phyloP scores from a whole-genome alignment of 192 early-diverging fungal species.

The Backusella parvicylindrica region DNA sequence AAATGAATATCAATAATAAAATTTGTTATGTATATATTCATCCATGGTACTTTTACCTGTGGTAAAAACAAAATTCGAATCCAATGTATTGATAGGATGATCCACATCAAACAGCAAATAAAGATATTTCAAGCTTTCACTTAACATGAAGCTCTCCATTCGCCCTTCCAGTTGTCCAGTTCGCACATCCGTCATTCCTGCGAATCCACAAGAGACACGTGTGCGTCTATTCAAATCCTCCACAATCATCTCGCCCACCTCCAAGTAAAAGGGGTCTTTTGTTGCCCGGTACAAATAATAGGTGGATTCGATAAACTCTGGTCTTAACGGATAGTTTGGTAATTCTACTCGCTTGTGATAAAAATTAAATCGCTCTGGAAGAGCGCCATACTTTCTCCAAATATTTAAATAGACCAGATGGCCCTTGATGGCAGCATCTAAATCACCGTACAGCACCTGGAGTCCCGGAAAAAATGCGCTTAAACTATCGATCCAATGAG shows the following conservation, averaged over 20 bases:
- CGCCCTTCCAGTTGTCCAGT: conserved; percentile 68
- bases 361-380: conserved; percentile 91
- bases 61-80: conserved; percentile 85
- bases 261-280: conserved; percentile 82
- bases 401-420: conserved; percentile 85
- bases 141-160: conserved; percentile 94
- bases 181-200: conserved; percentile 60
- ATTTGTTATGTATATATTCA: background rate
- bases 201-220: conserved; percentile 80
- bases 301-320: conserved; percentile 95
- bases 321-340: conserved; percentile 78
- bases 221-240: conserved; percentile 70
- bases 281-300: conserved; percentile 93
- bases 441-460: conserved; percentile 85
- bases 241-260: conserved; percentile 86
- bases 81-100: conserved; percentile 62
- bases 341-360: conserved; percentile 58
- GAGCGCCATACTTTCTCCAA: conserved; percentile 79
- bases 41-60: conserved; percentile 50
- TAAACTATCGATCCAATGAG: conserved; percentile 88
- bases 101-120: conserved; percentile 83
- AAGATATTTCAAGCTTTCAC: conserved; percentile 95
- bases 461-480: conserved; percentile 92
- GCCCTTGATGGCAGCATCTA: conserved; percentile 73
- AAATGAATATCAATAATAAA: background rate